A percentile compares a stretch with the other conserved stretches of the same genome.
phyloP scores from a whole-genome alignment of 345 rosid genomes.

The Melaleuca alternifolia region DNA sequence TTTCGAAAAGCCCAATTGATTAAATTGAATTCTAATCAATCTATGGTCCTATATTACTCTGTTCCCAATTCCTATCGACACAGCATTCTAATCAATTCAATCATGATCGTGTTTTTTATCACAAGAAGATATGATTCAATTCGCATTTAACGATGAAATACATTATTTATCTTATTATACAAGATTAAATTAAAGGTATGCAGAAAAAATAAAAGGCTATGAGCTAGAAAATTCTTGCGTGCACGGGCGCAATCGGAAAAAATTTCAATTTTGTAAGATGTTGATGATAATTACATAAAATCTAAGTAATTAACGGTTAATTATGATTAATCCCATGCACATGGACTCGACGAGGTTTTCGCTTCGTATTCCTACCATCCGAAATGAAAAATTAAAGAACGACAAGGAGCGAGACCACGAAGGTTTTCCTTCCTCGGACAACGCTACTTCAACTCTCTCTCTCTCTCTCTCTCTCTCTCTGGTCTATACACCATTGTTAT shows the following conservation, averaged over 20 bases:
- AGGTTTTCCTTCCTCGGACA: neutral
- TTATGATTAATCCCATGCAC: neutral
- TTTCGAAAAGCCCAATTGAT: neutral
- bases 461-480: neutral
- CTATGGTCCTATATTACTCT: neutral
- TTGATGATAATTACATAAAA: neutral
- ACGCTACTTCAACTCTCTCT: neutral
- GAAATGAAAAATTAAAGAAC: neutral
- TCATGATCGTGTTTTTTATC: neutral
- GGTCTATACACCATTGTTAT: neutral
- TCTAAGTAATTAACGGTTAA: neutral
- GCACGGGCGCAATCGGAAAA: neutral
- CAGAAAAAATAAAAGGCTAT: neutral
- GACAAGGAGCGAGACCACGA: neutral
- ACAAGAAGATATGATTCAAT: rapidly evolving
- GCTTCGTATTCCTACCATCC: too few relatives aligned
- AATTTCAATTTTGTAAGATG: rapidly evolving
- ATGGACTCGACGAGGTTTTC: too few relatives aligned
- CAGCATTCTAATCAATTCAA: neutral
- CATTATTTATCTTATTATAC: neutral
- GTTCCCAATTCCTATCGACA: neutral
- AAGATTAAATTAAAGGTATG: rapidly evolving
- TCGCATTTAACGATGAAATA: rapidly evolving
- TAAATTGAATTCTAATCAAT: too few relatives aligned
- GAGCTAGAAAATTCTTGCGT: neutral